These are phyloP conservation scores for Nicotiana rustica DNA, from an alignment of 305 asterid species.

Conservation along the genomic window DNA sequence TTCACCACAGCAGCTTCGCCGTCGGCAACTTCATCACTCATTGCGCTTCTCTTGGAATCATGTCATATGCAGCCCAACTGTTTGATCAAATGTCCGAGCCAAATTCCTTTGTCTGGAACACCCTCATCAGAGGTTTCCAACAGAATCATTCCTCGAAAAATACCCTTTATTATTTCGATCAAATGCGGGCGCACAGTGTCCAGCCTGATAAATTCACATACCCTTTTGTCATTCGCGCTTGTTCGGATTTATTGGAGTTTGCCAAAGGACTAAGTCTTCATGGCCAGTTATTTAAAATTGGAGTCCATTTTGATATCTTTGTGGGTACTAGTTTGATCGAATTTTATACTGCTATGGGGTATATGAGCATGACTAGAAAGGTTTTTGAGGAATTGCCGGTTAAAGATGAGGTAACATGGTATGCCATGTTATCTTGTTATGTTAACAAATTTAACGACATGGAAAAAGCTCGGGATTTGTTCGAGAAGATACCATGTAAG, in stretches of 20 bases:
- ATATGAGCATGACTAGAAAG: neutral
- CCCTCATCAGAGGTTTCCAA: slow-evolving; percentile 40
- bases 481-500: slow-evolving; percentile 33
- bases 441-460: slow-evolving; percentile 33
- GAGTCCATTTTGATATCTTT: slow-evolving; percentile 35
- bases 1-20: slow-evolving; percentile 35
- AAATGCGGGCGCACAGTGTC: slow-evolving; percentile 26
- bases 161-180: slow-evolving; percentile 27
- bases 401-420: slow-evolving; percentile 39
- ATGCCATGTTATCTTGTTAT: slow-evolving; percentile 31
- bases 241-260: slow-evolving; percentile 35
- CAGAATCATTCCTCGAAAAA: slow-evolving; percentile 3
- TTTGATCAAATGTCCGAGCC: slow-evolving; percentile 40
- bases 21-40: slow-evolving; percentile 31
- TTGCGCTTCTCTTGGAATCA: slow-evolving; percentile 32
- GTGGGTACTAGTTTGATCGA: slow-evolving; percentile 39
- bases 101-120: slow-evolving; percentile 42
- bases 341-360: slow-evolving; percentile 28
- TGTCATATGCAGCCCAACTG: slow-evolving; percentile 37
- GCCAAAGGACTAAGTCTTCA: slow-evolving; percentile 26
- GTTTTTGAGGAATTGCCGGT: slow-evolving; percentile 36
- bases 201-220: slow-evolving; percentile 38
- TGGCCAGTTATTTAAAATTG: slow-evolving; percentile 39
- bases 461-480: slow-evolving; percentile 35
- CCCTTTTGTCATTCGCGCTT: slow-evolving; percentile 38